Evolutionary conservation across 208 protist species (phyloP).

Genomic region (Leishmania martiniquensis): DNA sequence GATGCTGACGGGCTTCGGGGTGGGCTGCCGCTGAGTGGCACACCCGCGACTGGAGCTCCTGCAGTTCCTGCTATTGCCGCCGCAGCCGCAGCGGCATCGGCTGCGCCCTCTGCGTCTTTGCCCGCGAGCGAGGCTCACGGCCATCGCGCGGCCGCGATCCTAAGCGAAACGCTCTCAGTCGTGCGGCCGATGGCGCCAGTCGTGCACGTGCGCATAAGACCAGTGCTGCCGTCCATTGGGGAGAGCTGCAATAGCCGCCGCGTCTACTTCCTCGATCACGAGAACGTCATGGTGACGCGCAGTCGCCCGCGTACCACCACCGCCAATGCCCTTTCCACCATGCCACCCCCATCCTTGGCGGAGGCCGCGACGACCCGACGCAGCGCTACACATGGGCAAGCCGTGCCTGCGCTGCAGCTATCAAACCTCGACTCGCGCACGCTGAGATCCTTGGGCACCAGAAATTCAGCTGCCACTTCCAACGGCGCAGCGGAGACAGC

Average conservation of each 20-base stretch:
- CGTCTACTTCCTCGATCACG: constrained; percentile 81
- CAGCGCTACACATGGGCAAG: background rate
- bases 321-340: background rate
- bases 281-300: constrained; percentile 72
- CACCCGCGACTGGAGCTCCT: background rate
- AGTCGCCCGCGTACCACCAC: background rate
- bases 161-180: constrained; percentile 24
- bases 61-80: background rate
- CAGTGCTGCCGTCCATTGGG: constrained; percentile 63
- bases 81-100: background rate
- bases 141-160: constrained; percentile 17
- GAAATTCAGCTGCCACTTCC: background rate
- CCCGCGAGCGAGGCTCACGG: constrained; percentile 2
- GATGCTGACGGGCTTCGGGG: constrained; percentile 2
- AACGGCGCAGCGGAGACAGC: background rate
- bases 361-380: background rate
- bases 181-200: constrained; percentile 48
- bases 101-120: background rate
- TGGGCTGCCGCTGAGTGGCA: background rate
- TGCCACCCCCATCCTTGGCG: background rate
- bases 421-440: background rate
- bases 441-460: background rate
- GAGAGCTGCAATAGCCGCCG: constrained; percentile 58
- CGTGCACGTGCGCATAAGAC: constrained; percentile 83
- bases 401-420: background rate